phyloP scores from a whole-genome alignment of 441 rosid species.

The Gossypium armourianum region DNA sequence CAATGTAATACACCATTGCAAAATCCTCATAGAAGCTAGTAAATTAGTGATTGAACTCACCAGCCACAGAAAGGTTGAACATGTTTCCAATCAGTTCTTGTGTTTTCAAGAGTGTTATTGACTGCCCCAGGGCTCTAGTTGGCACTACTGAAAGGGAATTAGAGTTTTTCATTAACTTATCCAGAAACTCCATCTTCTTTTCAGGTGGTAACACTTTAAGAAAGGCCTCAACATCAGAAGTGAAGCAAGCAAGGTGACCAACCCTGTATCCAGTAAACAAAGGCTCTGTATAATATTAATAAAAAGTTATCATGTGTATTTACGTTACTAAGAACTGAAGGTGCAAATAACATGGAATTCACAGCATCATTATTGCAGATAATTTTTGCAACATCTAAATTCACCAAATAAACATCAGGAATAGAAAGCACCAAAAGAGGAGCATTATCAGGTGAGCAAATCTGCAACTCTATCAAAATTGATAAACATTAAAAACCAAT shows the following conservation, averaged over 20 bases:
- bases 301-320: background rate
- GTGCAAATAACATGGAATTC: background rate
- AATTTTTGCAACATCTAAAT: background rate
- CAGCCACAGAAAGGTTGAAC: conserved; percentile 37
- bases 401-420: background rate
- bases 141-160: conserved; percentile 29
- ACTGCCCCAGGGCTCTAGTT: conserved; percentile 63
- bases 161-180: conserved; percentile 36
- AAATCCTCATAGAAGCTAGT: background rate
- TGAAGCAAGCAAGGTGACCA: conserved; percentile 86
- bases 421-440: background rate
- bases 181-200: conserved; percentile 47
- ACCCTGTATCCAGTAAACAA: conserved; percentile 44
- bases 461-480: background rate
- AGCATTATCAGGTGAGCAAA: background rate
- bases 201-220: conserved; percentile 56
- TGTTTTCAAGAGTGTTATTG: conserved; percentile 53
- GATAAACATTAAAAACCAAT: background rate
- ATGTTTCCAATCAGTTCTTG: conserved; percentile 60
- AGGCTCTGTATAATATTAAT: conserved; percentile 11
- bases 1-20: background rate
- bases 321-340: background rate
- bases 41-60: conserved; percentile 22
- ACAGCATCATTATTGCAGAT: background rate
- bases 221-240: conserved; percentile 66